Base-by-base conservation (phyloP, 257 asterid species). In the Ajuga chamaepitys region DNA sequence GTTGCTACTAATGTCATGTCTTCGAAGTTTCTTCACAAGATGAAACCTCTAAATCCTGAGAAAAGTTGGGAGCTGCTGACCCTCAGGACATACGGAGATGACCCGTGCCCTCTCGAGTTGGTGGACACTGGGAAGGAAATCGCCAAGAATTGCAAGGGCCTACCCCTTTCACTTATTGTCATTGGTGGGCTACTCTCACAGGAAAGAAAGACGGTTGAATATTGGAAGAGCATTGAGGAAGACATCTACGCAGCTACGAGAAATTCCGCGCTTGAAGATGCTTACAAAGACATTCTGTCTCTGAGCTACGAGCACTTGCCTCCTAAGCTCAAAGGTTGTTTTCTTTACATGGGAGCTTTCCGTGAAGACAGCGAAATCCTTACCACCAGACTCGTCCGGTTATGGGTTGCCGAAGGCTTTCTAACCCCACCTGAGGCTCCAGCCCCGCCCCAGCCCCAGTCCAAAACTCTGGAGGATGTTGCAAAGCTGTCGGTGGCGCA, bases 391-490 rank as follows among this genome's bases (percentile, higher is more conserved):
- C 60, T 80, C 32, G 9, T 67, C 38, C 26, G 37, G 22, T 35
- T 74, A 17, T 80, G 85, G 86, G 74, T 81, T 64, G 82, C 77
- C 0, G 86, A 77, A 22, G 86, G 78, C 3, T 64, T 77, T 44
- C 11, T 77, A 1, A 11, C 17, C 4, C 8, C 25, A 2, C 8
- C 51, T 5, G 57, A 5, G n/a, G n/a, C n/a, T n/a, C n/a, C n/a
- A n/a, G n/a, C n/a, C n/a, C n/a, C n/a, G n/a, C n/a, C n/a, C n/a
- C n/a, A n/a, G n/a, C n/a, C n/a, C n/a, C n/a, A n/a, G n/a, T n/a
- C n/a, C n/a, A n/a, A n/a, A n/a, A n/a, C n/a, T n/a, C n/a, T 73
- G 46, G 79, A 77, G 32, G 22, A 69, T 8, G 68, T 41, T 1
- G 80, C 78, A 0, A 7, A 63, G 7, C 7, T 48, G 2, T 61